Evolutionary conservation across 129 eudicot genomes (phyloP).

Genomic region (Chrysanthemum seticuspe): DNA sequence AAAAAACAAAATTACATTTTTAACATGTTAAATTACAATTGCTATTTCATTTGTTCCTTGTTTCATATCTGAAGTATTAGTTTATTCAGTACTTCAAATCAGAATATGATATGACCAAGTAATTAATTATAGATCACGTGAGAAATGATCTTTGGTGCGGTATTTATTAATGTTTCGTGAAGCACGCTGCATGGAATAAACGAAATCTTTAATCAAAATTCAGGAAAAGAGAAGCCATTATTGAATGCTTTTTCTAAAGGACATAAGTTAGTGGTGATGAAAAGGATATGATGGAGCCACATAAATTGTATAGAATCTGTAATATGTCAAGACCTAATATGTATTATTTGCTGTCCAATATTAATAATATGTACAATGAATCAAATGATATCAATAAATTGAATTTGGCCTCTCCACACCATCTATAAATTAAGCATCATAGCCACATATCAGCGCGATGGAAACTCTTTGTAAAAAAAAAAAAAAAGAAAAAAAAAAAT

Average conservation of each 20-base stretch:
- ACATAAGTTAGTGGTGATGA: conserved; percentile 19
- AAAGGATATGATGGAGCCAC: conserved; percentile 19
- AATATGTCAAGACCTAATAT: too few species aligned
- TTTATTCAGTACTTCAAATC: too few species aligned
- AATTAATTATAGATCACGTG: too few species aligned
- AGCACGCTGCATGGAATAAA: conserved; percentile 18
- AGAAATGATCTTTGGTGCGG: background rate
- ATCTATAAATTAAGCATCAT: too few species aligned
- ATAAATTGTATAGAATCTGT: background rate
- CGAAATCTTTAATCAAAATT: conserved; percentile 18
- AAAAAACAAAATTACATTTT: background rate
- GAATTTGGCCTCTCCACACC: too few species aligned
- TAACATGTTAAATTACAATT: too few species aligned
- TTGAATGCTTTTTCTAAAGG: conserved; percentile 14
- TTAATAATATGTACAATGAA: background rate
- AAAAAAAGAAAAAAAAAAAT: too few species aligned
- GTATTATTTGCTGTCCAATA: background rate
- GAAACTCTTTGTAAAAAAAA: too few species aligned
- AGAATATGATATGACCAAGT: too few species aligned
- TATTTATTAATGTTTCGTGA: conserved; percentile 18
- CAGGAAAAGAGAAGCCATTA: conserved; percentile 17
- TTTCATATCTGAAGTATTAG: too few species aligned
- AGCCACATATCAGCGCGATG: too few species aligned
- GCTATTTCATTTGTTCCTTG: too few species aligned
- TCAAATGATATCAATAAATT: background rate